phyloP scores from a whole-genome alignment of 2,329 filamentous ascomycete genomes.

The Ustilaginoidea virens region DNA sequence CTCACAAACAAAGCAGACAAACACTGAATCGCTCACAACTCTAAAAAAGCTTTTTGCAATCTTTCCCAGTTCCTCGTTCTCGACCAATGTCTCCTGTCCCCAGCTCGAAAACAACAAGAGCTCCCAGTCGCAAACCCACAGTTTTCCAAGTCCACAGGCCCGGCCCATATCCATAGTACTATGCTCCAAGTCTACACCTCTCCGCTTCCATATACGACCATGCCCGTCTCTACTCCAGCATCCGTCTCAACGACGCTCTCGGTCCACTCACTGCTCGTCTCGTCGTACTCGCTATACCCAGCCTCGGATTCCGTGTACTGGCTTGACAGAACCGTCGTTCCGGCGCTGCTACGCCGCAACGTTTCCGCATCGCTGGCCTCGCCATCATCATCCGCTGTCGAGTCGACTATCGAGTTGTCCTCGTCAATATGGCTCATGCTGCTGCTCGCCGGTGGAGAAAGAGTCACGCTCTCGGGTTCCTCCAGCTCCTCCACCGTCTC shows the following conservation, averaged over 20 bases:
- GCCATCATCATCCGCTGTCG: slow-evolving; percentile 7
- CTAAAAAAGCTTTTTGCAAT: not conserved
- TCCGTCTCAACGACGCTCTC: slow-evolving; percentile 20
- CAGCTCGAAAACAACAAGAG: too few relatives aligned
- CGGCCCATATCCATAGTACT: too few relatives aligned
- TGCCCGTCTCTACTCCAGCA: slow-evolving; percentile 14
- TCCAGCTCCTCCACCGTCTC: slow-evolving; percentile 46
- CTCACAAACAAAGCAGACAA: not conserved
- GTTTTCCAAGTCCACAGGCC: too few relatives aligned
- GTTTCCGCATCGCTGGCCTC: slow-evolving; percentile 34
- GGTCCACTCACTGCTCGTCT: slow-evolving; percentile 32
- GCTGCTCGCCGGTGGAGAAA: slow-evolving; percentile 4
- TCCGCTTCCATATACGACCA: slow-evolving; percentile 17
- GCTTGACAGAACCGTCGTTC: slow-evolving; percentile 31
- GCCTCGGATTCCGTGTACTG: slow-evolving; percentile 21
- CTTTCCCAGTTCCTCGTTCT: not conserved
- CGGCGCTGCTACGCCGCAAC: slow-evolving; percentile 30
- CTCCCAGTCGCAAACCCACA: too few relatives aligned
- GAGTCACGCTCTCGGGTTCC: slow-evolving; percentile 13
- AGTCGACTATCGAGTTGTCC: slow-evolving; percentile 7
- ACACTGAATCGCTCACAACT: not conserved
- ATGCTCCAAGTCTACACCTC: not conserved
- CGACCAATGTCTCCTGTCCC: too few relatives aligned
- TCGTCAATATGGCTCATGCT: slow-evolving; percentile 4
- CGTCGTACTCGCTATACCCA: slow-evolving; percentile 23